These are phyloP conservation scores for Vairimorpha apis DNA, from an alignment of 371 early-diverging fungal genomes.

Conservation along the genomic window DNA sequence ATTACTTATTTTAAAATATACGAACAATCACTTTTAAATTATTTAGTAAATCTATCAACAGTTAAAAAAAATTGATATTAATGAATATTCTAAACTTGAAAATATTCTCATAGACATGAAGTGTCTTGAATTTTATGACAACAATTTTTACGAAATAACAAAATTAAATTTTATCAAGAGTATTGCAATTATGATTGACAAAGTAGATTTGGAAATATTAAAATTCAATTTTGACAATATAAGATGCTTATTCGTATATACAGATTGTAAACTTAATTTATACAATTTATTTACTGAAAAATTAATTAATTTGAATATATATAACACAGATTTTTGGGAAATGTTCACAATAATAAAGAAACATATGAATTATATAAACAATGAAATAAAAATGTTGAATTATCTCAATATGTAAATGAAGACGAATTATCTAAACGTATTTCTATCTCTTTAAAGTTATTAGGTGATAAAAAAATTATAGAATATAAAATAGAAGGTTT, in stretches of 20 bases:
- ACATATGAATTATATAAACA: slow-evolving; percentile 13
- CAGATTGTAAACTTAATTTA: slow-evolving; percentile 7
- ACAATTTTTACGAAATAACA: slow-evolving; percentile 5
- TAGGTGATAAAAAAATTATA: slow-evolving; percentile 10
- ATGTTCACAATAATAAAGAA: background rate
- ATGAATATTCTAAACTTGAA: slow-evolving; percentile 1
- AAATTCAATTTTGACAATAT: slow-evolving; percentile 1
- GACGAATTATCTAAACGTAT: background rate
- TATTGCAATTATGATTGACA: slow-evolving; percentile 20
- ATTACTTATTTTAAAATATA: slow-evolving; percentile 16
- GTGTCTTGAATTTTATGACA: background rate
- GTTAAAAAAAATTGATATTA: background rate
- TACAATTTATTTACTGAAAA: background rate
- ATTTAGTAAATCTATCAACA: background rate
- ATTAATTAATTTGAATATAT: background rate
- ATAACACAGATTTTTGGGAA: background rate
- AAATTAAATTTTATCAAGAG: slow-evolving; percentile 14
- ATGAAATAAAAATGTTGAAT: background rate
- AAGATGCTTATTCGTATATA: slow-evolving; percentile 17
- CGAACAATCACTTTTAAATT: slow-evolving; percentile 14
- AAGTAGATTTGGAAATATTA: slow-evolving; percentile 1
- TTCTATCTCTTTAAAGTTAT: slow-evolving; percentile 4
- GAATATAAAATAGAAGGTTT: background rate
- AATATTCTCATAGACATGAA: background rate
- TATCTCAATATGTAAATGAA: slow-evolving; percentile 5